Conservation (phyloP, 208 protist species). For the Leishmania tarentolae region DNA sequence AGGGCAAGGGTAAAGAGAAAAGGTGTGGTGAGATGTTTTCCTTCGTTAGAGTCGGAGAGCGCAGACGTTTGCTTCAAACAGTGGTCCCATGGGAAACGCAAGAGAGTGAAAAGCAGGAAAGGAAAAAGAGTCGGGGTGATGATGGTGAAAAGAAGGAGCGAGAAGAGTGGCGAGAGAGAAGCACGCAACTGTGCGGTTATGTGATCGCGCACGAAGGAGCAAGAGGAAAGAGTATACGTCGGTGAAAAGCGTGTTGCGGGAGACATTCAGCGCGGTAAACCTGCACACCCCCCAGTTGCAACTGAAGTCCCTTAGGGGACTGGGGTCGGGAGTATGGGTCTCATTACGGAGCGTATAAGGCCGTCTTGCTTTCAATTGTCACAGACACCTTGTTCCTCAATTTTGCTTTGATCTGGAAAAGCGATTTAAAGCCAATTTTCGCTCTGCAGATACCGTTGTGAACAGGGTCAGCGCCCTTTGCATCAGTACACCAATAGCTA, state of each 20-base stretch:
- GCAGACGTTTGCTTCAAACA: background rate
- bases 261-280: background rate
- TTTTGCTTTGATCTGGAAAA: background rate
- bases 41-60: background rate
- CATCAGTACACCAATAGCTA: background rate
- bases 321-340: background rate
- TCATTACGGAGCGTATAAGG: background rate
- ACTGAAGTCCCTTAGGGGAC: background rate
- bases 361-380: background rate
- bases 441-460: background rate
- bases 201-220: background rate
- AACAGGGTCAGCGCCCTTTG: background rate
- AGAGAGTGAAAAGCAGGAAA: background rate
- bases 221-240: background rate
- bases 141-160: slow-evolving; percentile 1
- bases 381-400: background rate
- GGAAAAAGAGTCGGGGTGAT: no score
- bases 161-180: background rate
- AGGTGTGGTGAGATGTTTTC: background rate
- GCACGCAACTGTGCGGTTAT: background rate
- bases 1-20: background rate
- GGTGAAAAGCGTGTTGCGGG: background rate
- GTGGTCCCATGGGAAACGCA: background rate
- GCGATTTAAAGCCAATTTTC: background rate
- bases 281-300: background rate